Conservation (phyloP, 2,329 filamentous ascomycete species). For the Xylariales sp. region DNA sequence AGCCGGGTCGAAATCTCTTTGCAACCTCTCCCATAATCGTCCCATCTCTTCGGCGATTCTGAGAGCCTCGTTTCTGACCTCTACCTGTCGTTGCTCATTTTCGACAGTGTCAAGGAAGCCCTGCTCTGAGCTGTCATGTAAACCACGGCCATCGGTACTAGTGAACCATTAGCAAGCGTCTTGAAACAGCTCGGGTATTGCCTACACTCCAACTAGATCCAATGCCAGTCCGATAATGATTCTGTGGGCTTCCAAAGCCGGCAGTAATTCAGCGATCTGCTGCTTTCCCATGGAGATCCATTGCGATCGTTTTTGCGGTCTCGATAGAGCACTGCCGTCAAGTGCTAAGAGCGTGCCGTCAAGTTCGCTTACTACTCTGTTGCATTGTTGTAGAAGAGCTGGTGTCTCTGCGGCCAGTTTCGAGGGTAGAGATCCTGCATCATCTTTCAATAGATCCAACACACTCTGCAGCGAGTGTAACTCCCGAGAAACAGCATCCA, state of each 20-base stretch:
- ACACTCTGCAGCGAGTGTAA: constrained; percentile 36
- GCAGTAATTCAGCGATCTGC: constrained; percentile 27
- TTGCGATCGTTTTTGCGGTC: constrained; percentile 30
- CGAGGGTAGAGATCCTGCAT: constrained; percentile 30
- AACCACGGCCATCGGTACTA: constrained; percentile 13
- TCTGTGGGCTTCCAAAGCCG: constrained; percentile 34
- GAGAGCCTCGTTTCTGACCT: constrained; percentile 26
- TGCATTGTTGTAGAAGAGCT: constrained; percentile 30
- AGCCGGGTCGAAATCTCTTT: constrained; percentile 53
- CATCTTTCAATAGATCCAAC: constrained; percentile 33
- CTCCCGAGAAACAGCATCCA: constrained; percentile 35
- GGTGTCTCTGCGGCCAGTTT: constrained; percentile 32
- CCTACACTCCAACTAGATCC: constrained; percentile 35
- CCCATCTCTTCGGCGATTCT: constrained; percentile 30
- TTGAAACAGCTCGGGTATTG: constrained; percentile 13
- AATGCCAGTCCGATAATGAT: constrained; percentile 33
- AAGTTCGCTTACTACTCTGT: constrained; percentile 31
- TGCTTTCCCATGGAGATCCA: constrained; percentile 31
- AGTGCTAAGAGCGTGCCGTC: constrained; percentile 28
- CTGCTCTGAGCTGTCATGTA: constrained; percentile 8
- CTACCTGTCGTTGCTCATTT: constrained; percentile 13
- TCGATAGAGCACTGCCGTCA: constrained; percentile 24
- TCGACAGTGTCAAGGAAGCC: constrained; percentile 4
- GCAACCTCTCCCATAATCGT: constrained; percentile 25
- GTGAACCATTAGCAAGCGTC: neutral